Evolutionary conservation across 306 rosid genomes (phyloP), one percentile per base, ranked within the genome.

Genomic region (Trifolium repens): DNA sequence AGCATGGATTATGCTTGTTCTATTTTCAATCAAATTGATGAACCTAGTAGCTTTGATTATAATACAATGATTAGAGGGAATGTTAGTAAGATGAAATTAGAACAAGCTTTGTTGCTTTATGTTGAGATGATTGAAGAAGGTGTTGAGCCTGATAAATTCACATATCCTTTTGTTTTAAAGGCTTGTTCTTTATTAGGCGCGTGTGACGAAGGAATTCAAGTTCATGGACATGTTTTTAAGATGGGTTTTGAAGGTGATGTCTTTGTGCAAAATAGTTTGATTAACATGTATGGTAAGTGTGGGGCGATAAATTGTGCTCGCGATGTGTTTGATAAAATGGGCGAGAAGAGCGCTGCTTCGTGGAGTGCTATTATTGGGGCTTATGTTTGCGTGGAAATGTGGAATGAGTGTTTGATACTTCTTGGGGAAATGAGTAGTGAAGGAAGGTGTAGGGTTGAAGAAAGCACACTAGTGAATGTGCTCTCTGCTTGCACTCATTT

Each of bases 1-100:
- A 93, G 96, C 81, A 80, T 93, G 96, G 97, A 93, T 79, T 84
- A 89, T 77, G 93, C 98, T 67, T 91, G 97, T 83, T 89, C 93
- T 15, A 89, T 93, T 76, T 93, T 93, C 80, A 37, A 76, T 58
- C 88, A 83, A 69, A 77, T 91, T 53, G 87, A 88, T 37, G 90
- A 91, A 52, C 98, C 98, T 2, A 73, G 79, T 78, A 74, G 87
- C 55, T 93, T 93, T 71, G 82, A 87, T 27, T 93, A 82, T 79
- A 93, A 93, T 82, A 80, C 88, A 71, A 72, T 93, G 89, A 86
- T 93, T 9, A 91, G 93, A 80, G 96, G 91, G 17, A 65, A 75
- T 79, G 92, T 85, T 37, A 88, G 81, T 75, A 57, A 65, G 32
- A 78, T 71, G 82, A 76, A 84, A 69, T 79, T 79, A 62, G 88